Evolutionary conservation across 23 red algal genomes (phyloP), one percentile per base, ranked within the genome.

Genomic region (Cyanidium caldarium): DNA sequence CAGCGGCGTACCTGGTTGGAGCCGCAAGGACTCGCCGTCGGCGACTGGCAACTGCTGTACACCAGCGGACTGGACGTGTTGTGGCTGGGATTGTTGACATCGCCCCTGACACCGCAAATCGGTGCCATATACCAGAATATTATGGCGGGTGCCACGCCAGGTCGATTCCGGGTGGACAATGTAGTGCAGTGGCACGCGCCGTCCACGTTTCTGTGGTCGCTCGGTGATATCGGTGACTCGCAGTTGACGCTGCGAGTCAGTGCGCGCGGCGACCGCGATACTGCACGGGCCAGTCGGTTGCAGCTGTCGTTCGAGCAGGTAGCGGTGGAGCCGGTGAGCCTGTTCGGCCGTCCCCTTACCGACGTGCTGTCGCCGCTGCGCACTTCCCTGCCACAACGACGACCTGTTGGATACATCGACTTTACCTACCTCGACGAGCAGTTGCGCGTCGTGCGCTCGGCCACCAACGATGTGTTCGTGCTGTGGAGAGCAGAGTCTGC

Each of bases 101-200:
- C 31, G 5, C 51, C 51, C 7, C 31, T 61, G 10, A 61, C 51
- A 14, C 51, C 51, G 51, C 51, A 61, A 28, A 25, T 61, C 10
- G 51, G 51, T 10, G 19, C 51, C 10, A 61, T 61, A 16, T 61
- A 61, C 31, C 51, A 61, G 51, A 61, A 61, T 28, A 61, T 61
- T 61, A 28, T 28, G 13, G 13, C 7, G 21, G n/a, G n/a, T n/a
- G n/a, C n/a, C n/a, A n/a, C n/a, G n/a, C n/a, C n/a, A n/a, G n/a
- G n/a, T n/a, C n/a, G n/a, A n/a, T 61, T 61, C 51, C 19, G 7
- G 51, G 10, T 61, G 3, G 51, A 61, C n/a, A 61, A 61, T 25
- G 51, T 61, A 5, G 51, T 61, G 51, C 51, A 61, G 23, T 61
- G 19, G 10, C n/a, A 16, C 31, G 51, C 51, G 7, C 51, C 51